A percentile compares a stretch with the other conserved stretches of the same genome.
Evolutionary conservation across 257 asterid species (phyloP).

Genomic region (Solanum pinnatisectum): DNA sequence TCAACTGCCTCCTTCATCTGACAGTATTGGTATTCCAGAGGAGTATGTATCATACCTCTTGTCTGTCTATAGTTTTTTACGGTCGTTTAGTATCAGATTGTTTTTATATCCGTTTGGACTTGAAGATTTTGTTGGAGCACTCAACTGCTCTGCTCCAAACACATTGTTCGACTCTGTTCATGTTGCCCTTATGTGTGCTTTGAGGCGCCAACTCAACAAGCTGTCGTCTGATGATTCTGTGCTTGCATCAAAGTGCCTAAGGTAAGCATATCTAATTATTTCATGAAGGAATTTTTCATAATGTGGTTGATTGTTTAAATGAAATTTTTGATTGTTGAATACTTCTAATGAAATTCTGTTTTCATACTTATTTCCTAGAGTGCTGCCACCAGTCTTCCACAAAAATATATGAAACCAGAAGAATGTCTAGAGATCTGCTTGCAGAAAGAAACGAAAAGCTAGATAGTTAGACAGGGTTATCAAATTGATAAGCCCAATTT

Average conservation of each 20-base stretch:
- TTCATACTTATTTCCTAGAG: background rate
- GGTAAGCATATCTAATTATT: conserved; percentile 23
- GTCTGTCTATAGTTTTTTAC: conserved; percentile 65
- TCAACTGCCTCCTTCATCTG: conserved; percentile 76
- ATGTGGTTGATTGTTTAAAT: background rate
- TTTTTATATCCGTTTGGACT: conserved; percentile 70
- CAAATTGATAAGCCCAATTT: background rate
- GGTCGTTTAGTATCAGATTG: conserved; percentile 62
- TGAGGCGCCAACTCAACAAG: conserved; percentile 61
- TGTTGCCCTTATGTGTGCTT: conserved; percentile 55
- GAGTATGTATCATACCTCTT: conserved; percentile 59
- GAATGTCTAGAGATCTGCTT: background rate
- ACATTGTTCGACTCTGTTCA: conserved; percentile 80
- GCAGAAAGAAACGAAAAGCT: background rate
- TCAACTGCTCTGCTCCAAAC: conserved; percentile 58
- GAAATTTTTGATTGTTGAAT: background rate
- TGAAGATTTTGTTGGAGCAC: conserved; percentile 88
- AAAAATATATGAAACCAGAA: background rate
- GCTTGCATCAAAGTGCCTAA: conserved; percentile 56
- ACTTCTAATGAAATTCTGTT: background rate
- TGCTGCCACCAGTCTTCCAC: background rate
- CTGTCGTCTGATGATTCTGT: conserved; percentile 50
- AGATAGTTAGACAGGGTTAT: background rate
- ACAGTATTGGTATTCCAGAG: conserved; percentile 62
- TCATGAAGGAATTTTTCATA: background rate